Percentiles rank a stretch among this genome's conserved stretches.
phyloP scores from a whole-genome alignment of 2,329 filamentous ascomycete genomes.

The Verticillium longisporum region DNA sequence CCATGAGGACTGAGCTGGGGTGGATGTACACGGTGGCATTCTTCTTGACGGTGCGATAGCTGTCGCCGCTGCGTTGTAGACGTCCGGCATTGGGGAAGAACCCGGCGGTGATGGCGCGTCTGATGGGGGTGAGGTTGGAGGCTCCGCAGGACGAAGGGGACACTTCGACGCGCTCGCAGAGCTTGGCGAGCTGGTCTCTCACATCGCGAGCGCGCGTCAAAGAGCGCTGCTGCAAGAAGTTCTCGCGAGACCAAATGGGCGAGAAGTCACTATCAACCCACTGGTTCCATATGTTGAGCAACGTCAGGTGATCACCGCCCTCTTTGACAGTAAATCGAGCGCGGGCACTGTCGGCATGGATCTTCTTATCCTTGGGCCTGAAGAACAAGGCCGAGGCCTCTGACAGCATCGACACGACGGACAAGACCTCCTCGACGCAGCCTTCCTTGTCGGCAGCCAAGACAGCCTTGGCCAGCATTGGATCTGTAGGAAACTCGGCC shows the following conservation, averaged over 20 bases:
- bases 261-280: constrained; percentile 92
- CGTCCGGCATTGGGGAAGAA: constrained; percentile 93
- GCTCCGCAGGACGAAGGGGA: constrained; percentile 61
- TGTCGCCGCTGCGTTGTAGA: constrained; percentile 75
- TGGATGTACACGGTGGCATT: constrained; percentile 87
- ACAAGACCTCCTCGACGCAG: constrained; percentile 90
- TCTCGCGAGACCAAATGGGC: constrained; percentile 82
- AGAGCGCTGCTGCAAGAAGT: constrained; percentile 88
- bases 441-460: constrained; percentile 82
- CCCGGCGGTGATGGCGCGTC: constrained; percentile 81
- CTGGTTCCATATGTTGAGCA: constrained; percentile 91
- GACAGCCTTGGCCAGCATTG: constrained; percentile 84
- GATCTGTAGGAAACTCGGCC: constrained; percentile 90
- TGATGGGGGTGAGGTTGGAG: constrained; percentile 69
- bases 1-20: constrained; percentile 74
- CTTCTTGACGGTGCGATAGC: constrained; percentile 87
- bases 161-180: constrained; percentile 92
- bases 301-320: constrained; percentile 81
- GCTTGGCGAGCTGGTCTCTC: constrained; percentile 81
- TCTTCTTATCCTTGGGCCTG: constrained; percentile 93
- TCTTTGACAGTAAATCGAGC: constrained; percentile 85
- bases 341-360: constrained; percentile 86
- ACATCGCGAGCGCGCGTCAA: constrained; percentile 85
- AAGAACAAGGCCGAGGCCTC: constrained; percentile 89
- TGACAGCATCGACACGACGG: constrained; percentile 88